Conservation (phyloP, 2,329 filamentous ascomycete genomes). For the Cytospora leucostoma region DNA sequence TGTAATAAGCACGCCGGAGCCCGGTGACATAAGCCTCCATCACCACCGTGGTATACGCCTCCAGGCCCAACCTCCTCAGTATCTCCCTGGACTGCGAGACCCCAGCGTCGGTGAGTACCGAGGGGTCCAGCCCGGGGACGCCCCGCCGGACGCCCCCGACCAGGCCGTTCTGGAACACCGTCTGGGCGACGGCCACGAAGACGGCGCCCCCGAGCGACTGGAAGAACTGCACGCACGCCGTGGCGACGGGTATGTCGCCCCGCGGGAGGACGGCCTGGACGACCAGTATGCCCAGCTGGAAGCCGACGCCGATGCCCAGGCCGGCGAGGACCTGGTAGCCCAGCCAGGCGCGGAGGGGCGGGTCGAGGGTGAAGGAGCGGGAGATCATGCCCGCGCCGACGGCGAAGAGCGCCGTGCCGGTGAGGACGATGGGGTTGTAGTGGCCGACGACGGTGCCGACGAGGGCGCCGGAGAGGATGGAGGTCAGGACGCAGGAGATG, state of each 20-base stretch:
- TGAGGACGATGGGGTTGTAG: constrained; percentile 45
- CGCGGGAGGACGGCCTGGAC: constrained; percentile 53
- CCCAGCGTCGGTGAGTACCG: constrained; percentile 26
- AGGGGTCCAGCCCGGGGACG: constrained; percentile 23
- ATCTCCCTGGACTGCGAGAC: constrained; percentile 48
- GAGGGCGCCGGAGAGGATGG: constrained; percentile 46
- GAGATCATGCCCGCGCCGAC: constrained; percentile 49
- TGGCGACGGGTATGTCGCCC: constrained; percentile 50
- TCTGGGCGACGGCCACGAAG: constrained; percentile 65
- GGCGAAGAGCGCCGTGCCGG: constrained; percentile 42
- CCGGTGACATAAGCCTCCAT: constrained; percentile 52
- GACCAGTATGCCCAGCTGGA: constrained; percentile 48
- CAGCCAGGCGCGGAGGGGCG: constrained; percentile 51
- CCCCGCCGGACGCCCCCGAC: constrained; percentile 42
- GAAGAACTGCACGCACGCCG: constrained; percentile 57
- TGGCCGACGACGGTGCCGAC: constrained; percentile 49
- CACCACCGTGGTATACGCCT: constrained; percentile 46
- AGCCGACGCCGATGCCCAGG: constrained; percentile 51
- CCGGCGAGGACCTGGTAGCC: constrained; percentile 56
- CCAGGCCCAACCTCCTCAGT: constrained; percentile 43
- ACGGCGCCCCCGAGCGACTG: constrained; percentile 65
- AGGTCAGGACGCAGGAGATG: constrained; percentile 51
- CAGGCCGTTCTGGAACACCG: constrained; percentile 66
- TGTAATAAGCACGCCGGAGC: constrained; percentile 53
- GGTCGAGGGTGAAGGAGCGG: constrained; percentile 47